Evolutionary conservation across 345 rosid genomes (phyloP), one percentile per base, ranked within the genome.

Genomic region (Citrus cavaleriei): DNA sequence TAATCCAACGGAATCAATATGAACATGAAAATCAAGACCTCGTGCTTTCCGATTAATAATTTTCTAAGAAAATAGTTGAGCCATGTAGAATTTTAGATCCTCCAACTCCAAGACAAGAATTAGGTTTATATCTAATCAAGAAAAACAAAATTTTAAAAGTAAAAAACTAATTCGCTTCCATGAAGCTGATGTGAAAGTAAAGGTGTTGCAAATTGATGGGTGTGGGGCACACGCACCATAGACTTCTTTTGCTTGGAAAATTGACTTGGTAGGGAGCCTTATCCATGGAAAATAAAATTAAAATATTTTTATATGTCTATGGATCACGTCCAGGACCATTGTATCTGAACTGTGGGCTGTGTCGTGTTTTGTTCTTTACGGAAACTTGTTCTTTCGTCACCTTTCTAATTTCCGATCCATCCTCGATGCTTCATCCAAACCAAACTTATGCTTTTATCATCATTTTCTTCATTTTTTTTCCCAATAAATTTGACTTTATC

Each of bases 231-330:
- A 8, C 66, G 6, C 65, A 10, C 12, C 1, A 58, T 14, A 12
- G 51, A 46, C 51, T 60, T 60, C 25, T 40, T 40, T 40, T 0
- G 25, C 32, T 60, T 28, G 61, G 58, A 49, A 21, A 4, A 63
- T 75, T 75, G 79, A 76, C 79, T 76, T 76, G 27, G 19, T 1
- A 0, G 4, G 19, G 4, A 6, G 54, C 22, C 76, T 73, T 73
- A 73, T 73, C 76, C 49, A 27, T 35, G 4, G 18, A 46, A 46
- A 46, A 46, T 46, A 13, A 46, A 46, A 12, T 46, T 46, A 46
- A 46, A 46, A 46, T 46, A 13, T 12, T 46, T 46, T 42, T 12
- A 42, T 46, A 13, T 3, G 14, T 46, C 4, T 46, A 13, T 46
- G 51, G 51, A 46, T 46, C 51, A 13, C 5, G 51, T 37, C 76